Percentiles rank a stretch among this genome's conserved stretches.
Evolutionary conservation across 352 stramenopile species (phyloP).

Genomic region (Phytophthora niederhauseri): DNA sequence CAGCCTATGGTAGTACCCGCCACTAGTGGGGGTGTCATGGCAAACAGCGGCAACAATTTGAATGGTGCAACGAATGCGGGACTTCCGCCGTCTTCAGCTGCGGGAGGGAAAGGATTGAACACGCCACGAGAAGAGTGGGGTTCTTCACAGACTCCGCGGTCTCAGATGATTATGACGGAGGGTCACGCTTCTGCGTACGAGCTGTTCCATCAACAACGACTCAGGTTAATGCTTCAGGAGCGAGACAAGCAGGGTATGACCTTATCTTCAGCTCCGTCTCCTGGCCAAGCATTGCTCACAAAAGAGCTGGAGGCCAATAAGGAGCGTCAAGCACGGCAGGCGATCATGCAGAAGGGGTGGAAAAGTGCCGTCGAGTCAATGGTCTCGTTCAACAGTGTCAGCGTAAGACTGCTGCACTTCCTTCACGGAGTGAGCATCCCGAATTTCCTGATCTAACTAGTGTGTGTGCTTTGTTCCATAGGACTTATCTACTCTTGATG

Average conservation of each 20-base stretch:
- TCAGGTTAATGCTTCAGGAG: constrained; percentile 87
- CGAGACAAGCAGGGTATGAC: constrained; percentile 82
- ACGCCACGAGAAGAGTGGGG: constrained; percentile 88
- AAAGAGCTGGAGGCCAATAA: constrained; percentile 91
- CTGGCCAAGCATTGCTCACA: constrained; percentile 86
- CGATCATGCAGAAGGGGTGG: constrained; percentile 91
- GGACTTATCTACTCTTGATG: constrained; percentile 58
- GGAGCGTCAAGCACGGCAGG: constrained; percentile 85
- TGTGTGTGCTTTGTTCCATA: constrained; percentile 14
- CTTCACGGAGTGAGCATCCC: constrained; percentile 6
- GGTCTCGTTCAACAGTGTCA: constrained; percentile 74
- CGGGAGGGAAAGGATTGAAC: constrained; percentile 54
- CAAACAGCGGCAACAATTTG: constrained; percentile 20
- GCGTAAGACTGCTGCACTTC: constrained; percentile 22
- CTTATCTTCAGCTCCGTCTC: constrained; percentile 77
- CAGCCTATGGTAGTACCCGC: constrained; percentile 24
- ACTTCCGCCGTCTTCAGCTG: constrained; percentile 46
- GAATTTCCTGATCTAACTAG: constrained; percentile 9
- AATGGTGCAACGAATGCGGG: constrained; percentile 26
- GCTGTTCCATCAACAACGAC: constrained; percentile 85
- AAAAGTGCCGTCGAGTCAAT: constrained; percentile 87
- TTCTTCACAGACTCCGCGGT: constrained; percentile 83
- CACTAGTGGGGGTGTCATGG: constrained; percentile 24
- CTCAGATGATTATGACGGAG: constrained; percentile 83
- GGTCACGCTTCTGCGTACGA: constrained; percentile 86